Evolutionary conservation across 2,329 filamentous ascomycete species (phyloP), one percentile per base, ranked within the genome.

Genomic region (Fusarium oligoseptatum): DNA sequence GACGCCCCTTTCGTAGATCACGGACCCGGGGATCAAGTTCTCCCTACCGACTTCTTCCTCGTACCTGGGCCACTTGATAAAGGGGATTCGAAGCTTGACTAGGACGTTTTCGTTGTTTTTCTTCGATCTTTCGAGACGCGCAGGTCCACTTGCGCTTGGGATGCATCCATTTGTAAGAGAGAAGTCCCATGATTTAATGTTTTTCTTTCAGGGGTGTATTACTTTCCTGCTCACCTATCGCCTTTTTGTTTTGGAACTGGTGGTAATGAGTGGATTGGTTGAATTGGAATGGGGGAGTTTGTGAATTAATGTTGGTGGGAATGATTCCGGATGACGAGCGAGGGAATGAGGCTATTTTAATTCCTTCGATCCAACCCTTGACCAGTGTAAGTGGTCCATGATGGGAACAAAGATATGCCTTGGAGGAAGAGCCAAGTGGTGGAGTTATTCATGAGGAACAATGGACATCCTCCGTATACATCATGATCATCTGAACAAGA

Each of bases 21-120:
- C 60, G 11, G 62, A 55, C n/a, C 66, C 58, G 17, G 6, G 68
- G n/a, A 74, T 70, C 0, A 6, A 11, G 27, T 57, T 37, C 67
- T 68, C 68, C 1, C 50, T 50, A 3, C 64, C 60, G 1, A 5
- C 24, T 22, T 74, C 71, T 1, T 41, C 22, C 0, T 68, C 68
- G n/a, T 48, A 14, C 29, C 61, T 63, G 39, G 72, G 68, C 71
- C 68, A 74, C 39, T 58, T 61, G 36, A 74, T 64, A 68, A 72
- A 75, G 1, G 72, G 72, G 6, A 75, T 32, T 22, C 29, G 27
- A 1, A 74, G 56, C 17, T 45, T 45, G 24, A 72, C 48, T 27
- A 69, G 36, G 37, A 58, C 64, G 45, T 74, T 50, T 3, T 17
- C 10, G 20, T 74, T 74, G n/a, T 11, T 3, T 3, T 20, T 56